Evolutionary conservation across 768 basidiomycete species (phyloP), one percentile per base, ranked within the genome.

Genomic region (Pulveroboletus sp.): DNA sequence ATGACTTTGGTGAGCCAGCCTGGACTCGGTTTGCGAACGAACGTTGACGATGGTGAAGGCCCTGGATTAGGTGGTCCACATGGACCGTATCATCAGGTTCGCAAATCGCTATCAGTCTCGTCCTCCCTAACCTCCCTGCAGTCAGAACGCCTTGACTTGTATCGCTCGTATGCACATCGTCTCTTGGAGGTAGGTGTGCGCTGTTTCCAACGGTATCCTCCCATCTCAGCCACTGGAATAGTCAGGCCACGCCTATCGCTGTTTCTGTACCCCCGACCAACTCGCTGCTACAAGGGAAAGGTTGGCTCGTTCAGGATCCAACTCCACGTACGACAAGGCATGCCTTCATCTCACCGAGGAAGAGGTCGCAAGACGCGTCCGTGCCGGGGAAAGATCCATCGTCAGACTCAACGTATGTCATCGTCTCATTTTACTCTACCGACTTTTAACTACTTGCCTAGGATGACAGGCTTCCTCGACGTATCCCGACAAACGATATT

Each of bases 231-330:
- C 40, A 35, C 20, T 45, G 36, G 24, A 11, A 25, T 53, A 97
- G 94, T 78, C 80, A 36, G 91, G 87, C 5, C 81, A 88, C 50
- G 95, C 94, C 7, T 99, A 99, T 64, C 85, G 90, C 17, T 98
- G 97, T 67, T 98, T 98, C 73, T 97, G 95, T 67, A 79, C 87
- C 2, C 73, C 82, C 0, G 84, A 88, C 52, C 79, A 80, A 39
- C 75, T 98, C 4, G 64, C 79, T 0, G 72, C 75, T 11, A 88
- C 82, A 16, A 81, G 89, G 27, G 83, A 85, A 58, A 78, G 75
- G 43, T 72, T 94, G 9, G 84, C 84, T 2, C 76, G 85, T 4
- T 65, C 81, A 1, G 87, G 94, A n/a, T 84, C 85, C 1, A 82
- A 84, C 56, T 72, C 79, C 39, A 85, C 85, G 0, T 99, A 99